Conservation (phyloP, 2,329 filamentous ascomycete species). For the Aspergillus nomiae region DNA sequence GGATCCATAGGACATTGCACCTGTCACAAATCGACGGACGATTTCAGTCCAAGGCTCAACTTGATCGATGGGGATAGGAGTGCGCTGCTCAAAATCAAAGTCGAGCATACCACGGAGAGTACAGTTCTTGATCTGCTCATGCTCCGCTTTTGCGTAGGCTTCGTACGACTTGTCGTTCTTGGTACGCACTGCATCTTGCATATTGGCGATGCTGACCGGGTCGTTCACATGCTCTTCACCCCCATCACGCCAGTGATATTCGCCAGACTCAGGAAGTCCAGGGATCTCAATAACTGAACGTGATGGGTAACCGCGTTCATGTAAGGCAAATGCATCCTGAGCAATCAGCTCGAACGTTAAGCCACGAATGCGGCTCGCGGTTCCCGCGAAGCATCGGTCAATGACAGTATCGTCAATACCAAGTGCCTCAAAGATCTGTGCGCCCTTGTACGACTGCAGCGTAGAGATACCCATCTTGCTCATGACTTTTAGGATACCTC, state of each 20-base stretch:
- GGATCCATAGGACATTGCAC: slow-evolving; percentile 97
- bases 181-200: slow-evolving; percentile 91
- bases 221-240: slow-evolving; percentile 96
- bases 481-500: slow-evolving; percentile 98
- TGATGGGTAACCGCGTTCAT: slow-evolving; percentile 88
- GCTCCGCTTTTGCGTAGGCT: slow-evolving; percentile 88
- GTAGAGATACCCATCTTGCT: slow-evolving; percentile 99
- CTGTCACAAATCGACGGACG: slow-evolving; percentile 92
- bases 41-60: slow-evolving; percentile 99
- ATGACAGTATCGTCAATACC: slow-evolving; percentile 91
- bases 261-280: slow-evolving; percentile 86
- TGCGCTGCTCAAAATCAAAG: slow-evolving; percentile 89
- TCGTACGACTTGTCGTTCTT: slow-evolving; percentile 99
- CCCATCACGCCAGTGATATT: slow-evolving; percentile 98
- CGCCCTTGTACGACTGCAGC: slow-evolving; percentile 93
- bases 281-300: slow-evolving; percentile 74
- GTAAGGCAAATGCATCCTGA: slow-evolving; percentile 90
- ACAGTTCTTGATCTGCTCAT: slow-evolving; percentile 95
- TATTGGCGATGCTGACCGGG: slow-evolving; percentile 90
- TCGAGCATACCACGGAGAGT: slow-evolving; percentile 92
- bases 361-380: slow-evolving; percentile 90
- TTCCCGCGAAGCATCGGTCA: slow-evolving; percentile 92
- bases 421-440: slow-evolving; percentile 95
- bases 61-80: slow-evolving; percentile 88
- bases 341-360: slow-evolving; percentile 92